Evolutionary conservation across 352 stramenopile species (phyloP).

Genomic region (Phytophthora tentaculata): DNA sequence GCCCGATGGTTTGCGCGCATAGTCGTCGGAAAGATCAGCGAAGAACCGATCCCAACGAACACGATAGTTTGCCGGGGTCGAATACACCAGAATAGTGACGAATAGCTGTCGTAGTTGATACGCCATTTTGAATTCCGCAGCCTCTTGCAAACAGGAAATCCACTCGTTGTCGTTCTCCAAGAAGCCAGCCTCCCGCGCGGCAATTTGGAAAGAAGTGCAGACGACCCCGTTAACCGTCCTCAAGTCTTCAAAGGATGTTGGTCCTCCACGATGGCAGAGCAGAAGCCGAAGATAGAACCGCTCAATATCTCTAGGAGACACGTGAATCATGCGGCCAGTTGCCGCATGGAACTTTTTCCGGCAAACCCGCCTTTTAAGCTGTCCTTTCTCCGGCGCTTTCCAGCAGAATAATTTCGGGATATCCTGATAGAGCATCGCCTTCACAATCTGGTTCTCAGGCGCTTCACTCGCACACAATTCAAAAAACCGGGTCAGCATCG

Average conservation of each 20-base stretch:
- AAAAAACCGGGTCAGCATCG: background rate
- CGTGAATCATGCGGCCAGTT: background rate
- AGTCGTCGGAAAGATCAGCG: background rate
- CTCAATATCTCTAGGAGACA: background rate
- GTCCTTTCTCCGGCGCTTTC: background rate
- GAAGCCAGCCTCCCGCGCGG: background rate
- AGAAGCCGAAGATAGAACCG: background rate
- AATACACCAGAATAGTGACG: background rate
- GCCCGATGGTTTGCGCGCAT: background rate
- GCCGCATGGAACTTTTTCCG: background rate
- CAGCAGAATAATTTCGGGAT: background rate
- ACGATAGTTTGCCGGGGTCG: background rate
- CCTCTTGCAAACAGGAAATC: background rate
- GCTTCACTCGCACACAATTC: background rate
- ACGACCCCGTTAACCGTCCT: background rate
- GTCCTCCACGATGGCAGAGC: background rate
- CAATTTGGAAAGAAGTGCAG: background rate
- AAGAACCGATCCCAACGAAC: background rate
- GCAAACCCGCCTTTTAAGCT: background rate
- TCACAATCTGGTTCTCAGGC: background rate
- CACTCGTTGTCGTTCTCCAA: background rate
- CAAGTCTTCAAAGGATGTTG: background rate
- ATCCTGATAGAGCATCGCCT: background rate
- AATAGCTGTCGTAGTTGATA: background rate
- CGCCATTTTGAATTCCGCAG: background rate